phyloP scores from a whole-genome alignment of 345 rosid species.

The Eucalyptus shirleyi region DNA sequence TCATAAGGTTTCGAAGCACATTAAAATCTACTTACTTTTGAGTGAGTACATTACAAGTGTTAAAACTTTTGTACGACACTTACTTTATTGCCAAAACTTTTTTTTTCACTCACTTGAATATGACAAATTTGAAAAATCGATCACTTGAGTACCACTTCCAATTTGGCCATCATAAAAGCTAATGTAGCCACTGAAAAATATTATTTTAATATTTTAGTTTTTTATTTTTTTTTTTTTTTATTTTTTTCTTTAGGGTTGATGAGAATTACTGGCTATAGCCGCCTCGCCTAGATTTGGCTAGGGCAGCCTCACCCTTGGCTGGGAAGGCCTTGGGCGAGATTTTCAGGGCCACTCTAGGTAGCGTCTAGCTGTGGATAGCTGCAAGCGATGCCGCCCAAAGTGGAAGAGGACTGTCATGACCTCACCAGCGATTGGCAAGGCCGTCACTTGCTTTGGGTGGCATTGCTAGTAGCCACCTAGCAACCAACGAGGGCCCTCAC shows the following conservation, averaged over 20 bases:
- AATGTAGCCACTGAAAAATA: rapidly evolving
- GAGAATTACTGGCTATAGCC: rapidly evolving
- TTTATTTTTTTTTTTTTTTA: too few relatives aligned
- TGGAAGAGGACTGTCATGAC: rapidly evolving
- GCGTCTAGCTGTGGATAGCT: rapidly evolving
- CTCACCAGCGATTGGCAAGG: too few relatives aligned
- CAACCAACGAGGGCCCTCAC: rapidly evolving
- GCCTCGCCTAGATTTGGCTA: rapidly evolving
- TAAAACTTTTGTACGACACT: rapidly evolving
- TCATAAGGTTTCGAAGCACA: too few relatives aligned
- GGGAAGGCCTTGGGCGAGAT: rapidly evolving
- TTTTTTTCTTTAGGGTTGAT: too few relatives aligned
- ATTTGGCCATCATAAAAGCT: too few relatives aligned
- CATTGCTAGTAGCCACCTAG: too few relatives aligned
- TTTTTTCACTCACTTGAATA: too few relatives aligned
- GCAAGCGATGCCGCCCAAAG: rapidly evolving
- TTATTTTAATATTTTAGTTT: too few relatives aligned
- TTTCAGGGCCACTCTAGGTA: rapidly evolving
- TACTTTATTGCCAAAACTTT: rapidly evolving
- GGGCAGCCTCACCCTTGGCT: rapidly evolving
- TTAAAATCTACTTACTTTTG: too few relatives aligned
- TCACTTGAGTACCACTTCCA: too few relatives aligned
- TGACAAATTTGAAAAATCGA: too few relatives aligned
- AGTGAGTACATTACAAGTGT: rapidly evolving
- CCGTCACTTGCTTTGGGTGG: too few relatives aligned